Percentiles rank a stretch among this genome's conserved stretches.
phyloP scores from a whole-genome alignment of 2,329 filamentous ascomycete species.

The Penicillium sp. region DNA sequence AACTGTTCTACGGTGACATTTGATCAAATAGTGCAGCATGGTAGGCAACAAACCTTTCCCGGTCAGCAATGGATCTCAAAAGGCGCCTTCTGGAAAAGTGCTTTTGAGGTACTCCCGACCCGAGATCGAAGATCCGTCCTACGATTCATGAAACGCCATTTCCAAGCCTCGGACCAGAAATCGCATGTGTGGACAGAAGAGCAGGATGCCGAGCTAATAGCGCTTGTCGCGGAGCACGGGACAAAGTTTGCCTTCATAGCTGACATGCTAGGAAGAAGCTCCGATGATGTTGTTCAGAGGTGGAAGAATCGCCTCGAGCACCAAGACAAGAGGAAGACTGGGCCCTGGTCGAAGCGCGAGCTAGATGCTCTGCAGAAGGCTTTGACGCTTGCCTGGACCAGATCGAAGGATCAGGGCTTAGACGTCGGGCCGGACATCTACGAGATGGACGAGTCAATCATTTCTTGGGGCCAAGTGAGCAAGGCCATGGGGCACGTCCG shows the following conservation, averaged over 20 bases:
- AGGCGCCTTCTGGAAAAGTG: slow-evolving; percentile 42
- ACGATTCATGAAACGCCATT: slow-evolving; percentile 50
- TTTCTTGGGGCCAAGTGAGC: slow-evolving; percentile 41
- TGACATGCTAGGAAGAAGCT: slow-evolving; percentile 42
- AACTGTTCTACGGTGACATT: slow-evolving; percentile 29
- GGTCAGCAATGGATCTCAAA: slow-evolving; percentile 31
- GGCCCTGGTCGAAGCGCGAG: slow-evolving; percentile 45
- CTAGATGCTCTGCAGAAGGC: slow-evolving; percentile 32
- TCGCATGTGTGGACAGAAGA: slow-evolving; percentile 45
- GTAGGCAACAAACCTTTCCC: slow-evolving; percentile 31
- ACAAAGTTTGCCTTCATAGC: slow-evolving; percentile 45
- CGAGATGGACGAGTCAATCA: slow-evolving; percentile 38
- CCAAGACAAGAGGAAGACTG: slow-evolving; percentile 39
- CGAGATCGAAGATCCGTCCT: slow-evolving; percentile 45
- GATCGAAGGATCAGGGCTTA: slow-evolving; percentile 22
- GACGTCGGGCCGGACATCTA: slow-evolving; percentile 42
- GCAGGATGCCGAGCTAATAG: slow-evolving; percentile 47
- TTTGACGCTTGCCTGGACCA: slow-evolving; percentile 31
- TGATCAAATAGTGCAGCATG: slow-evolving; percentile 42
- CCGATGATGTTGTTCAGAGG: slow-evolving; percentile 49
- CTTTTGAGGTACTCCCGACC: slow-evolving; percentile 42
- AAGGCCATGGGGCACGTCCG: slow-evolving; percentile 34
- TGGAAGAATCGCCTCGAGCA: slow-evolving; percentile 50
- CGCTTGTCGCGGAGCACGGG: slow-evolving; percentile 37
- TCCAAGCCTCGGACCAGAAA: slow-evolving; percentile 43